phyloP scores from a whole-genome alignment of 2,329 filamentous ascomycete genomes.

The Helicocarpus griseus region DNA sequence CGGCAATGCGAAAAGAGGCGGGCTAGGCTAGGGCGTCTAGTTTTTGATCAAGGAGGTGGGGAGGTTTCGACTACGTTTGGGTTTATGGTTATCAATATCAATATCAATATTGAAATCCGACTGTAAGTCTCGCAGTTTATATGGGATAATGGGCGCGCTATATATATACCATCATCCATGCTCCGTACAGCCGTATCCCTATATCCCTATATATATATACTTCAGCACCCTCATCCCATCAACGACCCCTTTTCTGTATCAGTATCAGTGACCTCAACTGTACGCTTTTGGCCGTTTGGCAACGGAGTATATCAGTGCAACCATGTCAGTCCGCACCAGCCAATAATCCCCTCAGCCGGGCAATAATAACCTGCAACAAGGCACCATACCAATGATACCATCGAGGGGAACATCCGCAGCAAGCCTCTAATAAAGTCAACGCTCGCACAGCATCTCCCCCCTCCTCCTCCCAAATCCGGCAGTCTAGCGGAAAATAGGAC shows the following conservation, averaged over 20 bases:
- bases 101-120: too few relatives aligned
- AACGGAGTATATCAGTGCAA: too few relatives aligned
- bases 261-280: too few relatives aligned
- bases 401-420: too few relatives aligned
- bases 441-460: too few relatives aligned
- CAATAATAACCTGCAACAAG: not conserved
- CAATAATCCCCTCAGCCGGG: not conserved
- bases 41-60: not conserved
- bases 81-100: too few relatives aligned
- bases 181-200: not conserved
- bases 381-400: not conserved
- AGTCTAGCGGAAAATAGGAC: slow-evolving; percentile 2
- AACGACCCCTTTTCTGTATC: not conserved
- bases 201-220: too few relatives aligned
- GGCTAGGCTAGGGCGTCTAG: not conserved
- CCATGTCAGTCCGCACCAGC: too few relatives aligned
- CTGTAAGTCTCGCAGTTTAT: not conserved
- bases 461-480: not conserved
- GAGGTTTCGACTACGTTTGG: not conserved
- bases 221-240: not conserved
- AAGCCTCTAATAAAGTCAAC: too few relatives aligned
- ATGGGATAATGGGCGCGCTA: not conserved
- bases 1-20: too few relatives aligned
- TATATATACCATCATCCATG: not conserved
- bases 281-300: too few relatives aligned